Percentiles rank a stretch among this genome's conserved stretches.
Conservation (phyloP, 768 basidiomycete species). For the Phlebiopsis flavidoalba region DNA sequence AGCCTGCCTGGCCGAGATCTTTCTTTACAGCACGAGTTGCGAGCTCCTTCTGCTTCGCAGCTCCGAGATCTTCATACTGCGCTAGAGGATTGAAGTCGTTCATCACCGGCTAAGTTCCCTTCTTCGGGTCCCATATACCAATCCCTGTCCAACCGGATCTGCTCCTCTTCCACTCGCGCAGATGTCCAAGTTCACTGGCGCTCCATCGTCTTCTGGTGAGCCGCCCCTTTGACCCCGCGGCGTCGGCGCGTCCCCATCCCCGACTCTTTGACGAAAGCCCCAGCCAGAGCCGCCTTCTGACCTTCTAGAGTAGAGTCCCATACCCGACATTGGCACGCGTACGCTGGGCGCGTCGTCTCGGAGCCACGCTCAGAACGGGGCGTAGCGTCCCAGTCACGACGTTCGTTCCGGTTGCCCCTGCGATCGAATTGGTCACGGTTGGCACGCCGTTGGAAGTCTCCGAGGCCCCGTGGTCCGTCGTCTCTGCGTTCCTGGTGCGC, state of each 20-base stretch:
- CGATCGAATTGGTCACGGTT: conserved; percentile 58
- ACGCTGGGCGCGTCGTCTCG: conserved; percentile 72
- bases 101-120: conserved; percentile 79
- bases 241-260: conserved; percentile 82
- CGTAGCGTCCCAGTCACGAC: conserved; percentile 52
- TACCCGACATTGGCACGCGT: conserved; percentile 80
- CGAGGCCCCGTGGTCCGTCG: conserved; percentile 72
- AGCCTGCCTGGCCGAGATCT: conserved; percentile 90
- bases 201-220: conserved; percentile 67
- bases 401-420: conserved; percentile 18
- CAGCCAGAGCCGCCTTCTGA: conserved; percentile 54
- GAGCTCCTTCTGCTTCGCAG: conserved; percentile 67
- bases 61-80: conserved; percentile 84
- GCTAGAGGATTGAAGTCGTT: conserved; percentile 90
- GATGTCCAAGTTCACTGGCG: conserved; percentile 61
- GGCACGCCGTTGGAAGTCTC: conserved; percentile 89
- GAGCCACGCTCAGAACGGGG: conserved; percentile 52
- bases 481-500: conserved; percentile 50
- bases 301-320: conserved; percentile 89
- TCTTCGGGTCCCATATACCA: conserved; percentile 96
- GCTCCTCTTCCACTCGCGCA: conserved; percentile 97
- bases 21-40: conserved; percentile 77
- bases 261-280: conserved; percentile 49
- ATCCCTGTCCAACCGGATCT: conserved; percentile 84
- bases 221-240: conserved; percentile 62